phyloP scores from a whole-genome alignment of 768 basidiomycete species.

The Aureoboletus auriporus region DNA sequence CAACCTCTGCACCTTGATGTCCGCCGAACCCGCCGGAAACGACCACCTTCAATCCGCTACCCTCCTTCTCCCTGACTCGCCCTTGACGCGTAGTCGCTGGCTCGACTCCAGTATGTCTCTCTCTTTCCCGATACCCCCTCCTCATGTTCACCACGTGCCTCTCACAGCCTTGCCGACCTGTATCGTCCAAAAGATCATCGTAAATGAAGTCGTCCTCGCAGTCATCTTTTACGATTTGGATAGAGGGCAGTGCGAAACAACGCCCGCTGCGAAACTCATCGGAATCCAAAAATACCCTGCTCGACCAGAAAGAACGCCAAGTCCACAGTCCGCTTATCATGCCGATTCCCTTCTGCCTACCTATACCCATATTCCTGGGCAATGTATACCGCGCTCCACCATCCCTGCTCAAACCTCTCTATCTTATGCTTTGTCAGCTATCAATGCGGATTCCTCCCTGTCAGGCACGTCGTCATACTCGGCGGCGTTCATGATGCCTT shows the following conservation, averaged over 20 bases:
- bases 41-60: conserved; percentile 46
- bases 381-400: conserved; percentile 34
- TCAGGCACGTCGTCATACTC: conserved; percentile 24
- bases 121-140: conserved; percentile 4
- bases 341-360: conserved; percentile 27
- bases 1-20: conserved; percentile 32
- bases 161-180: conserved; percentile 45
- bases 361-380: conserved; percentile 30
- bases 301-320: conserved; percentile 27
- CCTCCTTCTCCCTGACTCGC: conserved; percentile 63
- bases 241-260: conserved; percentile 43
- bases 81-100: conserved; percentile 65
- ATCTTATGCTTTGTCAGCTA: conserved; percentile 41
- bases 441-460: conserved; percentile 23
- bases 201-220: conserved; percentile 60
- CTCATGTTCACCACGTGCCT: conserved; percentile 31
- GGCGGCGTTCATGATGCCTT: conserved; percentile 31
- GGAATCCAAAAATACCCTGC: conserved; percentile 43
- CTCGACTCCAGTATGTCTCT: conserved; percentile 56
- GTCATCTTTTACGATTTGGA: conserved; percentile 68
- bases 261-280: conserved; percentile 60
- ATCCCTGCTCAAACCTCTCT: conserved; percentile 36
- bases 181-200: conserved; percentile 67
- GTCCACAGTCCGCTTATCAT: conserved; percentile 26
- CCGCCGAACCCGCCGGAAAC: conserved; percentile 46